phyloP scores from a whole-genome alignment of 768 basidiomycete genomes.

The Amanita muscaria region DNA sequence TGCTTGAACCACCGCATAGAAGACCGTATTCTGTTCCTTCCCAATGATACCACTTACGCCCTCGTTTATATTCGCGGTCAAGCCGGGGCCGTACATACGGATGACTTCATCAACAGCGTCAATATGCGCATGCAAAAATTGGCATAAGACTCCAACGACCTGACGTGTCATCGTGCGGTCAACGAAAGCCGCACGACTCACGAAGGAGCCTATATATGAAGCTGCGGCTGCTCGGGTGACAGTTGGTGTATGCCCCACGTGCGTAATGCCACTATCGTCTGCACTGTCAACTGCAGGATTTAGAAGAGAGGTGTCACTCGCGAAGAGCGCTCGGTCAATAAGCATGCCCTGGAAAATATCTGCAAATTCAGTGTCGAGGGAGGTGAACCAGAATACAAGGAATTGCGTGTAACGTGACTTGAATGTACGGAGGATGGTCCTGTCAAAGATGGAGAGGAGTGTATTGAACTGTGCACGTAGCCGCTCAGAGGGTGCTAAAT shows the following conservation, averaged over 20 bases:
- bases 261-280: conserved; percentile 18
- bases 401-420: conserved; percentile 98
- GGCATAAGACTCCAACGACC: conserved; percentile 78
- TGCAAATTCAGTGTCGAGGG: conserved; percentile 78
- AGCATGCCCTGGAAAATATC: conserved; percentile 94
- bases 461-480: conserved; percentile 69
- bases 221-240: conserved; percentile 89
- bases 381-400: conserved; percentile 91
- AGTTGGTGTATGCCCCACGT: conserved; percentile 34
- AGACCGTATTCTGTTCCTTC: conserved; percentile 52
- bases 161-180: conserved; percentile 63
- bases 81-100: conserved; percentile 25
- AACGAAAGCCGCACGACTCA: conserved; percentile 83
- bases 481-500: conserved; percentile 1
- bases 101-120: conserved; percentile 55
- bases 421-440: conserved; percentile 89
- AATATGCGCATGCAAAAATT: conserved; percentile 70
- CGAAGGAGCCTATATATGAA: conserved; percentile 87
- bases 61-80: conserved; percentile 10
- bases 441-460: conserved; percentile 89
- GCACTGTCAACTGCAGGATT: neutral
- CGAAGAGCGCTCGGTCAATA: conserved; percentile 80
- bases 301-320: conserved; percentile 14
- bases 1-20: conserved; percentile 89
- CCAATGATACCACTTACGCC: conserved; percentile 19